Base-by-base conservation (phyloP, 805 yeast species). In the Millerozyma miso region DNA sequence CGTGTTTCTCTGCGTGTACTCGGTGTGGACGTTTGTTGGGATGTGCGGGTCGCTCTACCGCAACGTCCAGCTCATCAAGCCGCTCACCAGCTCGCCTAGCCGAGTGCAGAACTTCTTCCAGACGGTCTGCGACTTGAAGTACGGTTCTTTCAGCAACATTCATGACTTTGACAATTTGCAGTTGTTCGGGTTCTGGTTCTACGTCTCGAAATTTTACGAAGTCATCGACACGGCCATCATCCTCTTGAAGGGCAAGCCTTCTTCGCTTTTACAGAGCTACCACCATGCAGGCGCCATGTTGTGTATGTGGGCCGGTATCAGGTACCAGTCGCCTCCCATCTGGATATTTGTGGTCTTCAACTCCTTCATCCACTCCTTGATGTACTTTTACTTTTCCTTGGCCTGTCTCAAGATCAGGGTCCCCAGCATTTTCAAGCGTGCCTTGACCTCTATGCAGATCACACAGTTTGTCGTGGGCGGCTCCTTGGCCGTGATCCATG, bases 281-380 rank as follows among this genome's bases (percentile, higher is more conserved):
- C 89, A 83, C 58, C 89, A 83, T 59, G 77, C 88, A 4, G 89
- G 89, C 19, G 89, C 89, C 38, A 83, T 83, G 80, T 66, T 83
- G 62, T 81, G 86, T 46, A 83, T 83, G 89, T 83, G 88, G 88
- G 77, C 85, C 5, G 89, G 89, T 2, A 76, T 81, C 43, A 67
- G 88, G 44, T 83, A 67, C 61, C 77, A 76, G 40, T 75, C 86
- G 12, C 86, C 88, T 4, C 89, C 89, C 31, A 83, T 83, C 58
- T 83, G 89, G 89, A 80, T 83, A 53, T 83, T 83, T 63, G 88
- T 83, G 36, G 86, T 80, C 19, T 83, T 83, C 76, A 83, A 83
- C 69, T 82, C 88, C n/a, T 77, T 83, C 58, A 83, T 83, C 56
- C 89, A 83, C 67, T 69, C 85, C 19, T 72, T 83, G 58, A 83